These are phyloP conservation scores for Rhytidiadelphus loreus DNA, from an alignment of 225 moss, liverwort and hornwort species.

Conservation along the genomic window DNA sequence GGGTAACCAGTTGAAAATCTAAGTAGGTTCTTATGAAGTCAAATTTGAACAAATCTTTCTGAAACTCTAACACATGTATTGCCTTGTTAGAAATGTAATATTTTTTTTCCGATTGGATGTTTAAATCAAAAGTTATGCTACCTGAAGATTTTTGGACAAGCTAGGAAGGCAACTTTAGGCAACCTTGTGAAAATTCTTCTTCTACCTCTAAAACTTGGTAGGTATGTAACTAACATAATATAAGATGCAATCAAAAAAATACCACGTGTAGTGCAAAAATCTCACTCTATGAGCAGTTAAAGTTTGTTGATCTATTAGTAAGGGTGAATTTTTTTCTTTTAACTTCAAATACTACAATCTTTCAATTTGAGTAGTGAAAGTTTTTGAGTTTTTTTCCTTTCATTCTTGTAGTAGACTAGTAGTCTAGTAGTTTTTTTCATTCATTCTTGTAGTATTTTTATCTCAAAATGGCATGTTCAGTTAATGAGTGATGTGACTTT, in stretches of 20 bases:
- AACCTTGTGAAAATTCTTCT: neutral
- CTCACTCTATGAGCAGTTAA: neutral
- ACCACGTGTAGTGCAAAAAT: neutral
- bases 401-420: too few species aligned
- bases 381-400: neutral
- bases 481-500: too few species aligned
- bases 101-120: neutral
- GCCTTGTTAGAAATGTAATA: neutral
- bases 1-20: neutral
- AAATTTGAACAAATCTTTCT: neutral
- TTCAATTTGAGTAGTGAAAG: rapidly evolving
- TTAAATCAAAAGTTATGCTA: neutral
- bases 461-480: too few species aligned
- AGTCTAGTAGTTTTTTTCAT: too few species aligned
- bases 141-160: rapidly evolving
- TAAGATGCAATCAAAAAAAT: neutral
- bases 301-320: neutral
- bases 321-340: neutral
- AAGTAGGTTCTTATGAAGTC: neutral
- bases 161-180: rapidly evolving
- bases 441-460: neutral
- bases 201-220: neutral
- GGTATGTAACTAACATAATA: neutral
- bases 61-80: rapidly evolving
- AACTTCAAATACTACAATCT: neutral